Conservation (phyloP, 2,329 filamentous ascomycete genomes). For the Pseudogymnoascus sp. region DNA sequence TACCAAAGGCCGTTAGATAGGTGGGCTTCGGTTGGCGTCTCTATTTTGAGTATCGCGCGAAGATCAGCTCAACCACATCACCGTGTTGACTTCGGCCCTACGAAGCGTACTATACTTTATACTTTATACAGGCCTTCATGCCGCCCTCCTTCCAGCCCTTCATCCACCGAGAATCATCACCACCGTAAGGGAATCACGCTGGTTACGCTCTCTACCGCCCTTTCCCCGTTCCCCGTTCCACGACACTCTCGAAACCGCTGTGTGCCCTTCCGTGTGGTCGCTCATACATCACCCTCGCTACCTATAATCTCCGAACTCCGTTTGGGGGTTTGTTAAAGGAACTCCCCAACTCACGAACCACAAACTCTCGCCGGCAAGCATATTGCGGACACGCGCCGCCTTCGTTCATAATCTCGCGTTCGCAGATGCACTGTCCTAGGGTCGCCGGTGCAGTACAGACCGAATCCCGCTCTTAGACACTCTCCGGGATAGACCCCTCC, state of each 20-base stretch:
- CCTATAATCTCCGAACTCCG: neutral
- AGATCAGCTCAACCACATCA: slow-evolving; percentile 7
- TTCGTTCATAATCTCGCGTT: neutral
- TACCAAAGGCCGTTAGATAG: slow-evolving; percentile 2
- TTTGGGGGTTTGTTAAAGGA: neutral
- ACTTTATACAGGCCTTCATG: slow-evolving; percentile 4
- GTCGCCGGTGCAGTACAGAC: neutral
- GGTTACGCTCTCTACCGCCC: neutral
- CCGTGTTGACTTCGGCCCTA: neutral
- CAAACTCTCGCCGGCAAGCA: neutral
- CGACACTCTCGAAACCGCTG: neutral
- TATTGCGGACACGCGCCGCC: neutral
- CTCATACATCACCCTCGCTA: neutral
- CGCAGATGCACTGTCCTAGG: neutral
- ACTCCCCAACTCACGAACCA: neutral
- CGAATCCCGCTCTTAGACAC: neutral
- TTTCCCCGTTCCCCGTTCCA: neutral
- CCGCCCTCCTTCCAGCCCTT: neutral
- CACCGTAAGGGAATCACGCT: neutral
- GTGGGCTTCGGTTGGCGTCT: slow-evolving; percentile 5
- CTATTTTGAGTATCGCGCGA: slow-evolving; percentile 5
- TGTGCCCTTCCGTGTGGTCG: neutral
- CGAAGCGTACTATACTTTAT: neutral
- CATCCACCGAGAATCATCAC: neutral
- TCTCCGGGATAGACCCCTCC: neutral